Percentiles rank a stretch among this genome's conserved stretches.
These are phyloP conservation scores for Chrysochromulina parva DNA, from an alignment of 78 protist genomes.

Conservation along the genomic window DNA sequence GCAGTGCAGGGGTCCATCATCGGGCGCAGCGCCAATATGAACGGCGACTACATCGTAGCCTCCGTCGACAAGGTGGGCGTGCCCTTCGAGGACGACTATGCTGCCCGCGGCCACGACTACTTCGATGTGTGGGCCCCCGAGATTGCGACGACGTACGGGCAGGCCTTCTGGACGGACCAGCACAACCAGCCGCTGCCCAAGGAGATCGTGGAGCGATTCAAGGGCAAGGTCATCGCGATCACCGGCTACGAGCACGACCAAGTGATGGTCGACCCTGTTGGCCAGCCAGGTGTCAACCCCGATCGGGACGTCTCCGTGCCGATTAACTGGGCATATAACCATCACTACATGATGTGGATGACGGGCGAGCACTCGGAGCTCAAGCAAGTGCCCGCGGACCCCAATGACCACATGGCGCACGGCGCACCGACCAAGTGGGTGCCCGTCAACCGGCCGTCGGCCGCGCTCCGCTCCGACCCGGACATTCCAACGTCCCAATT, in stretches of 20 bases:
- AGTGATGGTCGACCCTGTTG: background rate
- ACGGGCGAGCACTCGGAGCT: background rate
- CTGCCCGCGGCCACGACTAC: background rate
- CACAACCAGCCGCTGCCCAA: background rate
- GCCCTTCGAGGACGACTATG: background rate
- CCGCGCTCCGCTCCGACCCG: no score
- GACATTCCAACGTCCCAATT: background rate
- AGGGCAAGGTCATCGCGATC: background rate
- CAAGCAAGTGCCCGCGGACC: background rate
- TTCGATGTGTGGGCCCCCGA: constrained; percentile 11
- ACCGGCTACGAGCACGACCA: background rate
- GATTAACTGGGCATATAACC: constrained; percentile 21
- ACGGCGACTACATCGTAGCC: background rate
- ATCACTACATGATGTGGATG: background rate
- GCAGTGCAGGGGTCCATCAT: no score
- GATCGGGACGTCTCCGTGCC: background rate
- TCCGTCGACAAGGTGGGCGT: no score
- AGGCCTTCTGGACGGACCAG: constrained; percentile 8
- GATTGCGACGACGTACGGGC: background rate
- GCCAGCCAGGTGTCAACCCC: background rate
- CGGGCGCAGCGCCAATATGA: background rate
- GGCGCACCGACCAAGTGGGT: background rate
- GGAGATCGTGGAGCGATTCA: background rate
- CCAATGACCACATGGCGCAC: background rate
- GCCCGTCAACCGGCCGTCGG: background rate